Evolutionary conservation across 257 asterid species (phyloP).

Genomic region (Fraxinus excelsior): DNA sequence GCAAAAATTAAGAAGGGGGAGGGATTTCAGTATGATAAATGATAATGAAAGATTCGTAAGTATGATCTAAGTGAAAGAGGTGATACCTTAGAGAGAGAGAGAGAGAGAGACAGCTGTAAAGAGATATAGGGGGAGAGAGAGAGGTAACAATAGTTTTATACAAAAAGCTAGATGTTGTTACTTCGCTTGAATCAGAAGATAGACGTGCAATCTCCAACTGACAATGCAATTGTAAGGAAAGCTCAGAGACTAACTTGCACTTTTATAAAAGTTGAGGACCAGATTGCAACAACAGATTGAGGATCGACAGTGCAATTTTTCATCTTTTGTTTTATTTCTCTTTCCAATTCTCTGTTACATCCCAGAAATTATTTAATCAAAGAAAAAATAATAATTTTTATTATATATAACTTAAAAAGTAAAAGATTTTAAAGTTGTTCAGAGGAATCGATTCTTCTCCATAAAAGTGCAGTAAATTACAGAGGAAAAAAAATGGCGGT

Average conservation of each 20-base stretch:
- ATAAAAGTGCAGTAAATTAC: conserved; percentile 4
- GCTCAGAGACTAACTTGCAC: too few species aligned
- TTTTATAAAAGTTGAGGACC: not conserved
- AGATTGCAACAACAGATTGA: not conserved
- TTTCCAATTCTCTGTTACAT: not conserved
- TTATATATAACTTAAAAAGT: not conserved
- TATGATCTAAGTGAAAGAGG: conserved; percentile 12
- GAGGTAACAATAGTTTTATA: not conserved
- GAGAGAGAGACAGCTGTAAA: conserved; percentile 31
- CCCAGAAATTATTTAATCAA: not conserved
- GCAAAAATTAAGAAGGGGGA: not conserved
- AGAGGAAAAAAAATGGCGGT: not conserved
- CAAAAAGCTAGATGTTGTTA: not conserved
- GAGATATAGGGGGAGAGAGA: not conserved
- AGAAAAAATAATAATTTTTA: not conserved
- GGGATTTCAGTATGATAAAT: not conserved
- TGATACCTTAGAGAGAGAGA: conserved; percentile 8
- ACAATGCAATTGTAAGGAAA: too few species aligned
- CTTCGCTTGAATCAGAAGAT: not conserved
- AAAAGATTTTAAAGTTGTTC: not conserved
- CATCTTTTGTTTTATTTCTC: not conserved
- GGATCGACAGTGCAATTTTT: not conserved
- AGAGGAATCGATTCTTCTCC: conserved; percentile 28
- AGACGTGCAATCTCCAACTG: not conserved
- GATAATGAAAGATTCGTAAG: not conserved